Conservation (phyloP, 2,329 filamentous ascomycete species). For the Botrytis deweyae region DNA sequence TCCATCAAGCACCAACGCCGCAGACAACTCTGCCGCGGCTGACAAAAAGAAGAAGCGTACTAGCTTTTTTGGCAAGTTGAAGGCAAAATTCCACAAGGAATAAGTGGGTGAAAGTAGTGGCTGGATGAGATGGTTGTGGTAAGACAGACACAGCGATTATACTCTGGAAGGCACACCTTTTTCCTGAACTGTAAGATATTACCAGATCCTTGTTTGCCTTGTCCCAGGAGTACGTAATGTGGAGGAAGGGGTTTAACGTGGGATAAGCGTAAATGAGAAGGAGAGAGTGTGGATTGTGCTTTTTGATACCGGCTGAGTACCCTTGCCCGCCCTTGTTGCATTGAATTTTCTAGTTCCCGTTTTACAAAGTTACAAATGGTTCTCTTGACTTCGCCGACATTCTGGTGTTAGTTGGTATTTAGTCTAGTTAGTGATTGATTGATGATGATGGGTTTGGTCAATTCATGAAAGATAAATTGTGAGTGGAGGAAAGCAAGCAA, state of each 20-base stretch:
- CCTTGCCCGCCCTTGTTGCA: conserved; percentile 22
- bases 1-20: conserved; percentile 33
- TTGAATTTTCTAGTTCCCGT: conserved; percentile 22
- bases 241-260: conserved; percentile 16
- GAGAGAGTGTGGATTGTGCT: conserved; percentile 12
- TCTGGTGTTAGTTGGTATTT: conserved; percentile 17
- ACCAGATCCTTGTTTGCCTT: conserved; percentile 19
- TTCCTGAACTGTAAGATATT: conserved; percentile 22
- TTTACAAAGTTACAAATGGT: conserved; percentile 23
- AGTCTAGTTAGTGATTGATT: conserved; percentile 18
- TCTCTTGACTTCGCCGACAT: conserved; percentile 22
- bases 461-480: conserved; percentile 18
- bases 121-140: conserved; percentile 7
- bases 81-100: conserved; percentile 50
- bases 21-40: conserved; percentile 31
- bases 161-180: conserved; percentile 20
- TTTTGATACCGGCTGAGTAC: conserved; percentile 25
- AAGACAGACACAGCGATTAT: conserved; percentile 13
- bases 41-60: conserved; percentile 42
- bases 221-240: conserved; percentile 17
- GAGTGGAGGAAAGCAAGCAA: conserved; percentile 16
- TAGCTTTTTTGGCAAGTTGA: conserved; percentile 46
- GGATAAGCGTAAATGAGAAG: conserved; percentile 15
- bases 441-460: conserved; percentile 7
- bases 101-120: conserved; percentile 24